phyloP scores from a whole-genome alignment of 2,329 filamentous ascomycete species.

The Gaeumannomyces tritici region DNA sequence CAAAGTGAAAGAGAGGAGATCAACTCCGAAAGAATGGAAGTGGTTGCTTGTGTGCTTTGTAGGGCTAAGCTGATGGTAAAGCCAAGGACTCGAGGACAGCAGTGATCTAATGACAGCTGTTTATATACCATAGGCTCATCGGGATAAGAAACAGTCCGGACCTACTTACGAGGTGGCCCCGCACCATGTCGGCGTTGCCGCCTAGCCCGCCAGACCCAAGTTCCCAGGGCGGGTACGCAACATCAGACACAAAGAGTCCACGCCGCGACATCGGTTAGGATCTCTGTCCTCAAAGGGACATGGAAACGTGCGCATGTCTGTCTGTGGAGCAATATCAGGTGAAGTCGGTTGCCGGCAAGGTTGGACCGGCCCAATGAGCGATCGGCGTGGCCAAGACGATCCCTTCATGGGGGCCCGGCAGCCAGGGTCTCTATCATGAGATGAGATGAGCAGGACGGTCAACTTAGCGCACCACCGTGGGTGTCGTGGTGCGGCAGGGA shows the following conservation, averaged over 20 bases:
- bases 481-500: too few relatives aligned
- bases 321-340: too few relatives aligned
- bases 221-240: background rate
- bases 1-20: background rate
- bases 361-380: too few relatives aligned
- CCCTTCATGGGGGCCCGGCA: background rate
- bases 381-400: background rate
- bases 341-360: too few relatives aligned
- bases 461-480: background rate
- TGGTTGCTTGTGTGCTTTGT: background rate
- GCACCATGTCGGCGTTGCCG: background rate
- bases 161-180: too few relatives aligned
- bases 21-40: constrained; percentile 2
- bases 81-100: background rate
- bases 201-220: background rate
- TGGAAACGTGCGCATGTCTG: background rate
- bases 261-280: background rate
- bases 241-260: background rate
- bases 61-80: background rate
- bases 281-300: background rate
- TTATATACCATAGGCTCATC: background rate
- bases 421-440: background rate
- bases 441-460: background rate
- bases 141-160: background rate
- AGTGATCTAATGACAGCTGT: background rate